These are phyloP conservation scores for Euphorbia corollata DNA, from an alignment of 441 rosid genomes.

Conservation along the genomic window DNA sequence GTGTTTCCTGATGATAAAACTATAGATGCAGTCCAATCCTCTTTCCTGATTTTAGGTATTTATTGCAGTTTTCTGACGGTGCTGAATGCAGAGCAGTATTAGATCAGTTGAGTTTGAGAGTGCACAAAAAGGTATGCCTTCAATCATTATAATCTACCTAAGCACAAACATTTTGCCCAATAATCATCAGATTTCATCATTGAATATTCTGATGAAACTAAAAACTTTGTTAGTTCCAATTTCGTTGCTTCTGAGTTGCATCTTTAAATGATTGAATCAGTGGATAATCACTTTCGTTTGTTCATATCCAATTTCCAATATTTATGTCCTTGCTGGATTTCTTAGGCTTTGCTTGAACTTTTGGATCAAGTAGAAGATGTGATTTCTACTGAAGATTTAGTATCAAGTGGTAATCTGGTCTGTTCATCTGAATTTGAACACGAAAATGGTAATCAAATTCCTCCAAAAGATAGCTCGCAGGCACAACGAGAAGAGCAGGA, in stretches of 20 bases:
- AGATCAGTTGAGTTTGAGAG: conserved; percentile 41
- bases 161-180: neutral
- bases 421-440: conserved; percentile 35
- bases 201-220: neutral
- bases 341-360: conserved; percentile 81
- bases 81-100: conserved; percentile 37
- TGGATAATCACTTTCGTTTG: too few species aligned
- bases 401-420: conserved; percentile 29
- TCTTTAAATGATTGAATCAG: neutral
- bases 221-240: too few species aligned
- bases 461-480: conserved; percentile 22
- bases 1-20: neutral
- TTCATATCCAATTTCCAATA: conserved; percentile 15
- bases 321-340: conserved; percentile 14
- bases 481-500: conserved; percentile 24
- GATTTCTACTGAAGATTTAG: conserved; percentile 62
- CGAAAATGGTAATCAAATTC: conserved; percentile 25
- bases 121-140: conserved; percentile 70
- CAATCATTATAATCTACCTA: conserved; percentile 7
- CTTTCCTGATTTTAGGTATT: conserved; percentile 10
- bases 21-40: neutral
- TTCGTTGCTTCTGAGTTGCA: neutral
- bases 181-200: neutral
- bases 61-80: conserved; percentile 40
- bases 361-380: conserved; percentile 96